Evolutionary conservation across 306 rosid species (phyloP).

Genomic region (Trifolium fragiferum): DNA sequence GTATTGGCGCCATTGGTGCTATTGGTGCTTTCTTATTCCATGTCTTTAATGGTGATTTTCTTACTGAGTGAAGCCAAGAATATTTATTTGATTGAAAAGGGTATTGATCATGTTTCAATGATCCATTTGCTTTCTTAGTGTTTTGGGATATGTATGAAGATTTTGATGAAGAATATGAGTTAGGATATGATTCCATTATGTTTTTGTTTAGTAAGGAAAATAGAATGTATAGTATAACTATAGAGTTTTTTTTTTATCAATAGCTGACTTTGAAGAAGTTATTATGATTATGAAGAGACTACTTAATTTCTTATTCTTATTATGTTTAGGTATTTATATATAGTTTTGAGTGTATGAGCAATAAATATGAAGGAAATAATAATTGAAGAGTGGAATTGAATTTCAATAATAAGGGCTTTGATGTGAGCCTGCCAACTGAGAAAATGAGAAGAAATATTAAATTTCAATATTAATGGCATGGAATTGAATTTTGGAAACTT

Average conservation of each 20-base stretch:
- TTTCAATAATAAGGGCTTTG: background rate
- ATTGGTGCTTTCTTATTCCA: slow-evolving; percentile 64
- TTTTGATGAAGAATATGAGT: slow-evolving; percentile 34
- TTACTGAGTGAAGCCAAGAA: slow-evolving; percentile 57
- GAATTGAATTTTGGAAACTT: too few relatives aligned
- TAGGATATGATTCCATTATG: slow-evolving; percentile 48
- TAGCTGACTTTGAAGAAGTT: background rate
- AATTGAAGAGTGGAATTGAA: background rate
- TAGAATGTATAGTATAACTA: background rate
- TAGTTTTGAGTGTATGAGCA: background rate
- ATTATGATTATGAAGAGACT: background rate
- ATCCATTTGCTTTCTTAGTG: background rate
- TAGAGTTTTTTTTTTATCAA: background rate
- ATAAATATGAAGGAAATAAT: background rate
- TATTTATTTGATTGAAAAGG: slow-evolving; percentile 20
- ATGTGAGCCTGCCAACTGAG: too few relatives aligned
- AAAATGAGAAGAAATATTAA: background rate
- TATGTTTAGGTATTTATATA: background rate
- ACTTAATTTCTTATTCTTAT: background rate
- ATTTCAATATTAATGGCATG: too few relatives aligned
- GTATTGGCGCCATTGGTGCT: slow-evolving; percentile 69
- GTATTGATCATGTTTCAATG: slow-evolving; percentile 21
- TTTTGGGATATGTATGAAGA: slow-evolving; percentile 31
- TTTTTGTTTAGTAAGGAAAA: background rate
- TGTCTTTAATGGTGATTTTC: slow-evolving; percentile 54